These are phyloP conservation scores for Citrus sp. DNA, from an alignment of 345 rosid species.

Conservation along the genomic window DNA sequence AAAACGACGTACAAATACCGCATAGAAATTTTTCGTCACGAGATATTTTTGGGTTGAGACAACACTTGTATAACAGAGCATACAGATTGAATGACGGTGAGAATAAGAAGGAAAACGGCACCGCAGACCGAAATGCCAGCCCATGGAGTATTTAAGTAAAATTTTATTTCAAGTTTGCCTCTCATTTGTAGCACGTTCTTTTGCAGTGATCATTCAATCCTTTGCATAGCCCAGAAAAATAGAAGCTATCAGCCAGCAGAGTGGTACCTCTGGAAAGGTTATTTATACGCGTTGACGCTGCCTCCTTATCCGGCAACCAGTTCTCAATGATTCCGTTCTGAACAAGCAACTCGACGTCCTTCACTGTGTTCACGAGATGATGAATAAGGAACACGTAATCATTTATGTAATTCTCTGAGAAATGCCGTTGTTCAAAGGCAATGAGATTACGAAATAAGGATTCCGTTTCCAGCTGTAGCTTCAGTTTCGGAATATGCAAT, in stretches of 20 bases:
- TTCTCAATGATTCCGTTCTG: slow-evolving; percentile 4
- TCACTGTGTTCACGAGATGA: background rate
- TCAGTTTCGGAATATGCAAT: background rate
- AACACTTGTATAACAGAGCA: background rate
- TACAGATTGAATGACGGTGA: slow-evolving; percentile 17
- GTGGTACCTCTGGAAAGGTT: slow-evolving; percentile 2
- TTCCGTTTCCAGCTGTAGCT: background rate
- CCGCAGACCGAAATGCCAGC: slow-evolving; percentile 17
- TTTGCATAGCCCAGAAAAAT: slow-evolving; percentile 1
- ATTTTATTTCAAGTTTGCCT: slow-evolving; percentile 10
- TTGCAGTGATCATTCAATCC: slow-evolving; percentile 4
- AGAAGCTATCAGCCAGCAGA: background rate
- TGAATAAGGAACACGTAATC: background rate
- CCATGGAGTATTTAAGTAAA: slow-evolving; percentile 26
- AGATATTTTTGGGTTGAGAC: background rate
- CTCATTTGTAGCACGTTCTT: background rate
- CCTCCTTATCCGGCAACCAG: background rate
- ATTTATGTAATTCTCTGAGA: too few relatives aligned
- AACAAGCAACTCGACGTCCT: slow-evolving; percentile 19
- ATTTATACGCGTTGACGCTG: slow-evolving; percentile 7
- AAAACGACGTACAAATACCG: too few relatives aligned
- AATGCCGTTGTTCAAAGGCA: too few relatives aligned
- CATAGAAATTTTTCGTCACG: background rate
- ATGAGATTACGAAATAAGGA: background rate
- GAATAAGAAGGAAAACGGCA: slow-evolving; percentile 12